These are phyloP conservation scores for Gilbertella persicaria DNA, from an alignment of 371 early-diverging fungal species.

Conservation along the genomic window DNA sequence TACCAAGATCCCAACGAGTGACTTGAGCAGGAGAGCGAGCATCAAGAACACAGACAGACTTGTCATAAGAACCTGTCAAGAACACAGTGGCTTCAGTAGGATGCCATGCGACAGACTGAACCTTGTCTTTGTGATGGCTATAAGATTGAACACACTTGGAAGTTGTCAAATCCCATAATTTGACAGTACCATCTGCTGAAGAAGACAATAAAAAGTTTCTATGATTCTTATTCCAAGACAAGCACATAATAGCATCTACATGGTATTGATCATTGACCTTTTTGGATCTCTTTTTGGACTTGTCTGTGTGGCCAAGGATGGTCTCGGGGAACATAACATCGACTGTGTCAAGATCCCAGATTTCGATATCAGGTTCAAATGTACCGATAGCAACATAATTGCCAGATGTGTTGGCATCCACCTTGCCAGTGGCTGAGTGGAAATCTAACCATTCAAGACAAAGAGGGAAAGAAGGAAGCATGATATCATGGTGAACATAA, in stretches of 20 bases:
- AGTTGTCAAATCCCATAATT: constrained; percentile 91
- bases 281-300: constrained; percentile 60
- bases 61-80: constrained; percentile 89
- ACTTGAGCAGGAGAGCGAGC: constrained; percentile 76
- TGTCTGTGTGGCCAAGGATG: constrained; percentile 78
- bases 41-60: constrained; percentile 83
- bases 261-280: constrained; percentile 78
- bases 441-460: constrained; percentile 94
- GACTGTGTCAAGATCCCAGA: constrained; percentile 94
- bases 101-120: constrained; percentile 90
- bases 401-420: constrained; percentile 53
- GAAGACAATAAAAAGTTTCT: constrained; percentile 87
- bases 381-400: constrained; percentile 94
- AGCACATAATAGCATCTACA: constrained; percentile 90
- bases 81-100: constrained; percentile 84
- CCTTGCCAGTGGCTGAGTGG: constrained; percentile 62
- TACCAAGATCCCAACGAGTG: constrained; percentile 62
- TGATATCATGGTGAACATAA: constrained; percentile 96
- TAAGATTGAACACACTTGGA: constrained; percentile 75
- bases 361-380: constrained; percentile 95
- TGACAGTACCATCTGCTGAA: constrained; percentile 95
- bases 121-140: constrained; percentile 85
- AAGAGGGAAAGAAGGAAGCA: constrained; percentile 96
- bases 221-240: constrained; percentile 90
- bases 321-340: constrained; percentile 91